These are phyloP conservation scores for Galerina sulciceps DNA, from an alignment of 768 basidiomycete genomes.

Conservation along the genomic window DNA sequence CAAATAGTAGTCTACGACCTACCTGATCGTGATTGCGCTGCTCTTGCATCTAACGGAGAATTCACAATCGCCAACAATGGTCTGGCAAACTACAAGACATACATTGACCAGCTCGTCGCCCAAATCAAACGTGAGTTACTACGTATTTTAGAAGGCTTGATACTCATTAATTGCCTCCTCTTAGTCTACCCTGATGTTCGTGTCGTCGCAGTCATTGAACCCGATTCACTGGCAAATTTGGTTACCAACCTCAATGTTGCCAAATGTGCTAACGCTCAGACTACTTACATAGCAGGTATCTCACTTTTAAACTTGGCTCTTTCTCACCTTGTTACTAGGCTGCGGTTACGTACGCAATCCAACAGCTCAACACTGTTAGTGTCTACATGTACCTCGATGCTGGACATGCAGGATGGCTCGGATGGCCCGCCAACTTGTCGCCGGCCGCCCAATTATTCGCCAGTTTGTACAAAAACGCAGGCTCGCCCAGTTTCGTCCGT, in stretches of 20 bases:
- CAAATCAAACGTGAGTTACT: slow-evolving; percentile 50
- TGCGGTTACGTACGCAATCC: slow-evolving; percentile 58
- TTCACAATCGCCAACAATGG: slow-evolving; percentile 62
- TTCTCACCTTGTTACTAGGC: slow-evolving; percentile 27
- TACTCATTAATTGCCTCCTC: neutral
- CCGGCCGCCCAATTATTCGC: slow-evolving; percentile 63
- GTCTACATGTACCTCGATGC: slow-evolving; percentile 69
- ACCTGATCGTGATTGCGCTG: slow-evolving; percentile 70
- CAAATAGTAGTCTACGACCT: slow-evolving; percentile 63
- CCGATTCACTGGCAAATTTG: slow-evolving; percentile 70
- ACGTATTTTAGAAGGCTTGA: neutral
- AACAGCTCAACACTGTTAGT: slow-evolving; percentile 56
- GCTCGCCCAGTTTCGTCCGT: slow-evolving; percentile 59
- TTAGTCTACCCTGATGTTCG: slow-evolving; percentile 61
- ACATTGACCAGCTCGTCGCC: slow-evolving; percentile 67
- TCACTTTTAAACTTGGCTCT: neutral
- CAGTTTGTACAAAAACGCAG: slow-evolving; percentile 51
- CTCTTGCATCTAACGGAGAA: slow-evolving; percentile 68
- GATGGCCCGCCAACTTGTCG: slow-evolving; percentile 66
- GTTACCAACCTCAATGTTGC: slow-evolving; percentile 67
- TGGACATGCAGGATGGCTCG: slow-evolving; percentile 69
- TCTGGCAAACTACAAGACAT: slow-evolving; percentile 55
- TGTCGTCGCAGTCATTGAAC: slow-evolving; percentile 68
- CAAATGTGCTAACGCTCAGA: slow-evolving; percentile 58
- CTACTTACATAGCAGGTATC: slow-evolving; percentile 49